Base-by-base conservation (phyloP, 306 rosid species). In the Oemleria cerasiformis region DNA sequence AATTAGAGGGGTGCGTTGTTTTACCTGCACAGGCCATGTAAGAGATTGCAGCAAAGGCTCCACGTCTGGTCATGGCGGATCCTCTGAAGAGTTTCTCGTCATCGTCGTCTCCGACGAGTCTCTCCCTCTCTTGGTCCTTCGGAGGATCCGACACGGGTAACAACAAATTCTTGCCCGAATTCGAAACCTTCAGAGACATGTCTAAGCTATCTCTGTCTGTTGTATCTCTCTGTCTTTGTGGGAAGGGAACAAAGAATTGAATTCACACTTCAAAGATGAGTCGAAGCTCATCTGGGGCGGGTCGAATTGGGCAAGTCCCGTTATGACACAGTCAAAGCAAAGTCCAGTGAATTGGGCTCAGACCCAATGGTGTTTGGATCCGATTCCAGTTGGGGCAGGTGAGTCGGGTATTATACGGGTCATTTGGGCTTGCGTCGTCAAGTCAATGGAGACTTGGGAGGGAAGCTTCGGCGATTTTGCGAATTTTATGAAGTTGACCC, bases 1-100 rank as follows among this genome's bases (percentile, higher is more conserved):
- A 16, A 34, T 59, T 59, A 36, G 2, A 59, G 64, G 21, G 20
- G 3, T 19, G 61, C 17, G n/a, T n/a, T 5, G 5, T 30, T 20
- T 60, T 66, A 92, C 97, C 96, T 4, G 98, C 96, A 68, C 96
- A 94, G 25, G 90, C 68, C 98, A 94, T 94, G 75, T 94, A 91
- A 9, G 96, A 94, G 70, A 91, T 53, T 23, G 98, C 96, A 6
- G 97, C 98, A 64, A 74, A 86, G 64, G 91, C 96, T 19, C 98
- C 96, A 14, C 96, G 97, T 72, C 79, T 83, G 79, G 97, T 83
- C 94, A 94, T 89, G 83, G 93, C 72, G 72, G 98, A 91, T 21
- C 97, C 96, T 84, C 79, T 82, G 84, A 88, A 91, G 62, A 89
- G 87, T 73, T 88, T 81, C 42, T 80, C 89, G 49, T 43, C 48